Conservation (phyloP, 2,329 filamentous ascomycete species). For the Alternaria conjuncta region DNA sequence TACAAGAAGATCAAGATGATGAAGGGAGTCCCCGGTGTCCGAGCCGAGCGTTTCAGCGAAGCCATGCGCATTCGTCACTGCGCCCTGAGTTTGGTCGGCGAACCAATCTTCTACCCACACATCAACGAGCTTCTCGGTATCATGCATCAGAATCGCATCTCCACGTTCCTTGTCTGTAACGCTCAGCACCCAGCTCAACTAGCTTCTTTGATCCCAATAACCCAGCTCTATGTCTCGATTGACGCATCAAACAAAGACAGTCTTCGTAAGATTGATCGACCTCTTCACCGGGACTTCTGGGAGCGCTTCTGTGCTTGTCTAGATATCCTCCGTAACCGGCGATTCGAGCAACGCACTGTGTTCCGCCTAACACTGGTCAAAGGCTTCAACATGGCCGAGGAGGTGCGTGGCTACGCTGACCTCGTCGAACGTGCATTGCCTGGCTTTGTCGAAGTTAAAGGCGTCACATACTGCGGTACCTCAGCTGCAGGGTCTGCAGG, state of each 20-base stretch:
- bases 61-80: conserved; percentile 94
- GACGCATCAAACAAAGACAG: conserved; percentile 91
- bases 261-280: conserved; percentile 86
- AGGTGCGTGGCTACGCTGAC: conserved; percentile 86
- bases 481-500: conserved; percentile 83
- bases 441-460: conserved; percentile 94
- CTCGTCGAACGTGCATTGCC: conserved; percentile 86
- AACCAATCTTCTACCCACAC: conserved; percentile 98
- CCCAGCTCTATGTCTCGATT: conserved; percentile 95
- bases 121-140: conserved; percentile 91
- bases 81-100: conserved; percentile 88
- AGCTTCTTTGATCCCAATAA: conserved; percentile 80
- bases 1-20: conserved; percentile 99
- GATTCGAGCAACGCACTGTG: conserved; percentile 87
- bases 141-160: conserved; percentile 85
- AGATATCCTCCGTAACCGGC: conserved; percentile 83
- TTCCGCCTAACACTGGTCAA: conserved; percentile 96
- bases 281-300: conserved; percentile 96
- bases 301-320: conserved; percentile 91
- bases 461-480: conserved; percentile 95
- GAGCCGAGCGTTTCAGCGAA: conserved; percentile 89
- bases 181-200: conserved; percentile 95
- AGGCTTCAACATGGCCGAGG: conserved; percentile 96
- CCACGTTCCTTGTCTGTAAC: conserved; percentile 95
- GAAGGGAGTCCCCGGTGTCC: conserved; percentile 88